Percentiles rank a stretch among this genome's conserved stretches.
Evolutionary conservation across 1,284 basidiomycete genomes (phyloP).

Genomic region (Microbotryomycetes sp.): DNA sequence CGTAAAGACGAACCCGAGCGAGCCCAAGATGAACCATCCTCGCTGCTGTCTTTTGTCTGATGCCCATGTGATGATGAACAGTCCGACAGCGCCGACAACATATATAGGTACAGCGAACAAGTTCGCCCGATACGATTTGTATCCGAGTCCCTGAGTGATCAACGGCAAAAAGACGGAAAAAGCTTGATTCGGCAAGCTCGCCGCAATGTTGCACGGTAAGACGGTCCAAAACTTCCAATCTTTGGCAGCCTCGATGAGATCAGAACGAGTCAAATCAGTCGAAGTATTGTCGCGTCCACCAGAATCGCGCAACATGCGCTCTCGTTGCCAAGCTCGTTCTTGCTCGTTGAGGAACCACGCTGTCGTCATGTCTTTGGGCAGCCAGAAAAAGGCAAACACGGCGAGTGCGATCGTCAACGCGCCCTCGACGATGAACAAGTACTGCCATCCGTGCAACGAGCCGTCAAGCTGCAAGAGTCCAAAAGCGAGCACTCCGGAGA

Average conservation of each 20-base stretch:
- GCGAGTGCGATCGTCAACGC: constrained; percentile 12
- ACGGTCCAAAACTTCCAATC: constrained; percentile 24
- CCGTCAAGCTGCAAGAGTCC: constrained; percentile 15
- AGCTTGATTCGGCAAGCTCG: neutral
- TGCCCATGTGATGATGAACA: neutral
- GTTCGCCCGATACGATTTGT: constrained; percentile 6
- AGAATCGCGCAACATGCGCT: constrained; percentile 16
- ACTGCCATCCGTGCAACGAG: constrained; percentile 7
- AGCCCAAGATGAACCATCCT: neutral
- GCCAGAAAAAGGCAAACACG: constrained; percentile 8
- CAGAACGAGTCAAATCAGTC: constrained; percentile 4
- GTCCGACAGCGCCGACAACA: constrained; percentile 8
- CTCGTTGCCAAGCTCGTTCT: constrained; percentile 2
- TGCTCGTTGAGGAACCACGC: constrained; percentile 21
- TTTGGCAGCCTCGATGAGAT: constrained; percentile 12
- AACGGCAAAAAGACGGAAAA: constrained; percentile 24
- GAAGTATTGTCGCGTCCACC: constrained; percentile 10
- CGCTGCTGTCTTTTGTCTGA: neutral
- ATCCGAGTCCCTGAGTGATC: constrained; percentile 17
- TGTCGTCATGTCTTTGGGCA: constrained; percentile 3
- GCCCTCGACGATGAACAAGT: constrained; percentile 24
- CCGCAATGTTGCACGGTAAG: neutral
- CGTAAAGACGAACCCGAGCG: neutral
- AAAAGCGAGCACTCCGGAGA: constrained; percentile 16
- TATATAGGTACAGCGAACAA: constrained; percentile 11